Evolutionary conservation across 2,329 filamentous ascomycete genomes (phyloP), one percentile per base, ranked within the genome.

Genomic region (Stagonosporopsis tanaceti): DNA sequence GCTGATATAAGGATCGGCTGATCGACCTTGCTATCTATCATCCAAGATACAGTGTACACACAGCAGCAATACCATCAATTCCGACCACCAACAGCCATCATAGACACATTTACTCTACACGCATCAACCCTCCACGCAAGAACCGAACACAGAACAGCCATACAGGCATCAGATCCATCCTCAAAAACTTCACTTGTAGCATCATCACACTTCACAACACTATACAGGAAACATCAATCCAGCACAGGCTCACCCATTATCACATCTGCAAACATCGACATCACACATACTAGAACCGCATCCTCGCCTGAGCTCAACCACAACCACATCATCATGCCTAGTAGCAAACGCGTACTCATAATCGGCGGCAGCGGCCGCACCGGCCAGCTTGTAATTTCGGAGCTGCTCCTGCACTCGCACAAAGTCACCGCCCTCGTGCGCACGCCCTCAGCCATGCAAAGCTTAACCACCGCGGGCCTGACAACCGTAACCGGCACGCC

Each of bases 331-430:
- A 28, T 24, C 34, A 64, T 62, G 59, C 9, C 22, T 9, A 17
- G 32, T 1, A 47, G 41, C 17, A 56, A 60, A 77, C 79, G 79
- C 42, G 60, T 84, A 59, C 77, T 84, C 57, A 66, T 83, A 55
- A 67, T 84, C 35, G 81, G 81, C 34, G 82, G 75, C 53, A 80
- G 72, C 37, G 82, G 82, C 39, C 78, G 79, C 53, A 82, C 80
- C 47, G 82, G 82, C 59, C 68, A 74, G 47, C 71, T 82, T 28
- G 72, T 80, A 47, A 69, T 82, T 42, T 52, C 76, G 20, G 72
- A 78, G 42, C 76, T 78, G 27, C 73, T 84, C 8, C 54, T 64
- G 7, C 67, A 72, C 41, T 41, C 64, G 46, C 80, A 84, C 67
- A 74, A 69, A 38, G 74, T 84, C 51, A 82, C 78, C 20, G 79